Conservation (phyloP, 306 rosid species). For the Psophocarpus tetragonolobus region DNA sequence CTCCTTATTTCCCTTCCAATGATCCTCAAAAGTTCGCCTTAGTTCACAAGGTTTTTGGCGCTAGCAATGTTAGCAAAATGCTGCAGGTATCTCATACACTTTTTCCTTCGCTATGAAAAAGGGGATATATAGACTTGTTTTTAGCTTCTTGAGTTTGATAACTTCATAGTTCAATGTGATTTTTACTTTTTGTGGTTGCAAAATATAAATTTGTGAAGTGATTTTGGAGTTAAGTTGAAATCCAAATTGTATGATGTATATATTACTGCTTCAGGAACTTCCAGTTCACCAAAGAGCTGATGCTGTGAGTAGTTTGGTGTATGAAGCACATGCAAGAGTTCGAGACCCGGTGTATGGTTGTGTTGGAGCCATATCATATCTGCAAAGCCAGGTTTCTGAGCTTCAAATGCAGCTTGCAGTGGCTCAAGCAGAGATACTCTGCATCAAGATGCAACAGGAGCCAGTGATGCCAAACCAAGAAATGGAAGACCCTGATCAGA, state of each 20-base stretch:
- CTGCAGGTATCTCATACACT: conserved; percentile 57
- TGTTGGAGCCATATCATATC: conserved; percentile 79
- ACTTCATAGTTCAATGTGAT: background rate
- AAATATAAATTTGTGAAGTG: no score
- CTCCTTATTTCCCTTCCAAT: conserved; percentile 88
- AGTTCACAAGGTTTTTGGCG: conserved; percentile 96
- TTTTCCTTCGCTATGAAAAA: background rate
- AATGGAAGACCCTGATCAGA: conserved; percentile 40
- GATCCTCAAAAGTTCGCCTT: conserved; percentile 88
- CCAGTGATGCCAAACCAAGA: conserved; percentile 39
- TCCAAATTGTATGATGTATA: background rate
- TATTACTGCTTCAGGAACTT: conserved; percentile 58
- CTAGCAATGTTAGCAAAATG: conserved; percentile 96
- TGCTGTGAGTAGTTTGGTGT: conserved; percentile 92
- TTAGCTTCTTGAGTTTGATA: background rate
- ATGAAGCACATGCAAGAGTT: conserved; percentile 86
- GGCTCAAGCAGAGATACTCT: conserved; percentile 88
- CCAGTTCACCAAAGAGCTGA: conserved; percentile 69
- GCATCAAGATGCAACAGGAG: conserved; percentile 80
- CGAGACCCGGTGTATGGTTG: conserved; percentile 93
- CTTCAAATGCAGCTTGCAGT: conserved; percentile 94
- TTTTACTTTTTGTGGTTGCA: background rate
- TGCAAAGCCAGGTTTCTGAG: conserved; percentile 84
- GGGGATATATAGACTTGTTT: background rate
- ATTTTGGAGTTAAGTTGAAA: background rate